Evolutionary conservation across 2,329 filamentous ascomycete species (phyloP), one percentile per base, ranked within the genome.

Genomic region (Penicillium sp.): DNA sequence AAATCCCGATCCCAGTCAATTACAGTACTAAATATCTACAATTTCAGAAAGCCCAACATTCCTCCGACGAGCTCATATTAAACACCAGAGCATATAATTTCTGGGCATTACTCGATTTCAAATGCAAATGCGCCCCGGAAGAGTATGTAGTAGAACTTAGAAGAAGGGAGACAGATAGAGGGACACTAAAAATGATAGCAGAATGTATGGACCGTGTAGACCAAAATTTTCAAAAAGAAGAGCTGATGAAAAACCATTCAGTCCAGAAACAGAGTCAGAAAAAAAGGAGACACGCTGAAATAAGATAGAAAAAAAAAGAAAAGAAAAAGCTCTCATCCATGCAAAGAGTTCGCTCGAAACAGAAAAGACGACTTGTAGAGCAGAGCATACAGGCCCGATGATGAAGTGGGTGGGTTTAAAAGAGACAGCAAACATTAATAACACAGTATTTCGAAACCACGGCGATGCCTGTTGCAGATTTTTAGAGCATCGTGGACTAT

Each of bases 301-400:
- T 24, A 53, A 56, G 56, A 58, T 59, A 45, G 17, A 30, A 53
- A 55, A 44, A 62, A 53, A 50, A 62, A 45, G 17, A 30, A 53
- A 55, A 44, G 61, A 53, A 50, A 62, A 69, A 64, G 53, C 57
- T 63, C 59, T 65, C 67, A 64, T 69, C 61, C 62, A 70, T 70
- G 68, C 68, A 69, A 59, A 66, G 61, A 56, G 45, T 47, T 65
- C 66, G 66, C 64, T 69, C 51, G 53, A 61, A 65, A 61, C 40
- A 37, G 44, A 44, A 59, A 51, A 57, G 55, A 51, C 45, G 42
- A 40, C 15, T 40, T 38, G 28, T 15, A 30, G 47, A 50, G 26
- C 3, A 19, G 28, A 38, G 33, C 50, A n/a, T 38, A 26, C 19
- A 37, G 50, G n/a, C 30, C 50, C n/a, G 7, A 38, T 24, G 50